Evolutionary conservation across 106 monocot genomes (phyloP), one percentile per base, ranked within the genome.

Genomic region (Dendrobium huoshanense): DNA sequence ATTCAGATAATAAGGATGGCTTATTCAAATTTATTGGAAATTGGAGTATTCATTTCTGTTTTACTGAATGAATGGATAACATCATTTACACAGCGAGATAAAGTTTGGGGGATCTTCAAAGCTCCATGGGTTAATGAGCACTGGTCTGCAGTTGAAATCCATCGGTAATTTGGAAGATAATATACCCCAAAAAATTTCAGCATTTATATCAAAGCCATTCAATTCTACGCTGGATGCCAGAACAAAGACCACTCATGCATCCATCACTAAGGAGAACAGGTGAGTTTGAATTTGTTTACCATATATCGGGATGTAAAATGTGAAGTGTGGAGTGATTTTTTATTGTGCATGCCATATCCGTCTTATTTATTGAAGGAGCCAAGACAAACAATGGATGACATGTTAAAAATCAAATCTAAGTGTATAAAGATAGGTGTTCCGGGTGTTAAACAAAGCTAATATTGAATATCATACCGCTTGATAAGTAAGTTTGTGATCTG

Each of bases 81-180:
- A 74, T 74, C n/a, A 15, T 42, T 74, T 70, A 70, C 74, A 74
- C 74, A 74, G 74, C 8, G 74, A 74, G 17, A 19, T 43, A 29
- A 18, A 19, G 7, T 19, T 19, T 11, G 74, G 74, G 19, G 74
- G 74, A 42, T 20, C 43, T 5, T 0, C 43, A 44, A 74, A 74
- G 74, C 74, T 74, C 43, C 19, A 7, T 74, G 17, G 74, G 8
- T 42, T 42, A 74, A 74, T 44, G 20, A 74, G 29, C 43, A 7
- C n/a, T 44, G 43, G 41, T 43, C 20, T 74, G 8, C 74, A 74
- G 5, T 44, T 44, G 43, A 74, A 74, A 29, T 2, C 41, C 20
- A 43, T 74, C 43, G n/a, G 43, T 20, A 74, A 74, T 17, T 44
- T 74, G 19, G 18, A 43, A 74, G 42, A 43, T 74, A 42, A 6